Evolutionary conservation across 495 filamentous ascomycete species (phyloP).

Genomic region (Talaromyces nanjingensis): DNA sequence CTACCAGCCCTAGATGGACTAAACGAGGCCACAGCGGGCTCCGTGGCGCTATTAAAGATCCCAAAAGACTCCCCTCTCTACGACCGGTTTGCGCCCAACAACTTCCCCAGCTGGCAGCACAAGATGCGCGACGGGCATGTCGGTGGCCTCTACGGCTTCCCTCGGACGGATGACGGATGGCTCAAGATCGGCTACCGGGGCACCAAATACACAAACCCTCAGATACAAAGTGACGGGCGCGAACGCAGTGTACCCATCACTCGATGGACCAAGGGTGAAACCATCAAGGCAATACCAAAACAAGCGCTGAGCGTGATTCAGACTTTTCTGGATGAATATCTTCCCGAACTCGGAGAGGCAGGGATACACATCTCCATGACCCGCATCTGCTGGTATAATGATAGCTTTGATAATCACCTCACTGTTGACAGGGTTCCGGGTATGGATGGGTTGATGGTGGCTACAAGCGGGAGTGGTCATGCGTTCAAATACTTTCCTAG

Average conservation of each 20-base stretch:
- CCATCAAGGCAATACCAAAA: conserved; percentile 11
- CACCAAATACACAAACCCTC: conserved; percentile 32
- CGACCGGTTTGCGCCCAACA: conserved; percentile 23
- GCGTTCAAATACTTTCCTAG: conserved; percentile 76
- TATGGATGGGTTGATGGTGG: conserved; percentile 54
- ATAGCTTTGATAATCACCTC: conserved; percentile 63
- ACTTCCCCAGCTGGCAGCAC: conserved; percentile 27
- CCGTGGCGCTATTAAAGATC: conserved; percentile 27
- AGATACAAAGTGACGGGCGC: conserved; percentile 19
- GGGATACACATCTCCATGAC: conserved; percentile 36
- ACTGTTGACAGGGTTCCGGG: conserved; percentile 57
- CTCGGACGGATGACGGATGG: conserved; percentile 26
- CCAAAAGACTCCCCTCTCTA: conserved; percentile 21
- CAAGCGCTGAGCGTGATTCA: conserved; percentile 15
- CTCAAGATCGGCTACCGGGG: conserved; percentile 41
- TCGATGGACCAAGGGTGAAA: conserved; percentile 15
- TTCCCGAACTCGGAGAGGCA: conserved; percentile 22
- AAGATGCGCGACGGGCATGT: conserved; percentile 25
- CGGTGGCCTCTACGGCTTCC: conserved; percentile 33
- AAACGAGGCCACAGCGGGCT: conserved; percentile 38
- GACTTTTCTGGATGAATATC: conserved; percentile 25
- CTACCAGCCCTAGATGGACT: conserved; percentile 35
- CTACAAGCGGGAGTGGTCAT: conserved; percentile 71
- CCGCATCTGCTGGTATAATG: conserved; percentile 76
- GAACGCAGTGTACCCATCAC: conserved; percentile 30